Conservation (phyloP, 495 filamentous ascomycete genomes). For the Hypomontagnella monticulosa region DNA sequence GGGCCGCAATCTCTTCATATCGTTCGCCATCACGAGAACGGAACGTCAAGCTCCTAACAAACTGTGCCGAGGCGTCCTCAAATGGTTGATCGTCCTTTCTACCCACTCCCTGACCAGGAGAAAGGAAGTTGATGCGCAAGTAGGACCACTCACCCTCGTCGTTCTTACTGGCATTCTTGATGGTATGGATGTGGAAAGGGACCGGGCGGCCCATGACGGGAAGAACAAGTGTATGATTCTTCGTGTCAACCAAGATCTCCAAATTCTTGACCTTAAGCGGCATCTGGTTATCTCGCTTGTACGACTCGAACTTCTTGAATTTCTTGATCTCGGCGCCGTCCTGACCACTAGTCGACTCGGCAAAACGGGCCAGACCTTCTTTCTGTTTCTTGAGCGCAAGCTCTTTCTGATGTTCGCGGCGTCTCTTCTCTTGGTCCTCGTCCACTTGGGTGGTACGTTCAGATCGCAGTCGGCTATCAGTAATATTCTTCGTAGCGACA, state of each 20-base stretch:
- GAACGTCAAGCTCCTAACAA: conserved; percentile 93
- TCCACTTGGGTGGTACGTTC: conserved; percentile 86
- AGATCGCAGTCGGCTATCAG: conserved; percentile 90
- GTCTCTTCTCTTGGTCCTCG: conserved; percentile 87
- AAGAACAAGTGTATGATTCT: conserved; percentile 87
- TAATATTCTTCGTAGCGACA: conserved; percentile 89
- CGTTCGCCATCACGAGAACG: conserved; percentile 87
- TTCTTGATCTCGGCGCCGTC: conserved; percentile 94
- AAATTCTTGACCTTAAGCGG: conserved; percentile 83
- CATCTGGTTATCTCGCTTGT: conserved; percentile 97
- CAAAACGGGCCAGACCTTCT: conserved; percentile 84
- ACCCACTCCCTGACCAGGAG: conserved; percentile 96
- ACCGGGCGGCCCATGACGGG: conserved; percentile 98
- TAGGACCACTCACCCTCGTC: conserved; percentile 94
- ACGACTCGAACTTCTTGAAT: conserved; percentile 98
- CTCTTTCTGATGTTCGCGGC: conserved; percentile 93
- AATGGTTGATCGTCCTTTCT: conserved; percentile 98
- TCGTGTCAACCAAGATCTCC: conserved; percentile 87
- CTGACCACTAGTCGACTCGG: conserved; percentile 78
- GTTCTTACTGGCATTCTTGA: conserved; percentile 96
- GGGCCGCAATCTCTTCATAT: conserved; percentile 85
- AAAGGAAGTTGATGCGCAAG: conserved; percentile 95
- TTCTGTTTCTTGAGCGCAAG: conserved; percentile 87
- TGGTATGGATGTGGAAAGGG: conserved; percentile 98
- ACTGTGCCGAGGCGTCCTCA: conserved; percentile 94